Conservation (phyloP, 352 stramenopile species). For the Globisporangium abappressorium region DNA sequence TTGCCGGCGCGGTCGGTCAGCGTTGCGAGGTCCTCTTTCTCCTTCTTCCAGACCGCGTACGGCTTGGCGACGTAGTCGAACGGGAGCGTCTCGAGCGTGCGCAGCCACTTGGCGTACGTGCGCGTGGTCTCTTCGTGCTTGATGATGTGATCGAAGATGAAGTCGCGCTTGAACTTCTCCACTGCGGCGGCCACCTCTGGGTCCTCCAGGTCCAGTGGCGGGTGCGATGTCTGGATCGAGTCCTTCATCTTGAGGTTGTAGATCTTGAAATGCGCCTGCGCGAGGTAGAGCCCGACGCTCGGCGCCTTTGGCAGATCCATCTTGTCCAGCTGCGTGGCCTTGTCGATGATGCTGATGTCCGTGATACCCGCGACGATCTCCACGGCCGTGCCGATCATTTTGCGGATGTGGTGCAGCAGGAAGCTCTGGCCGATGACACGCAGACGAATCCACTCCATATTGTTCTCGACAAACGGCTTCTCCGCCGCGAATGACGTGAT, state of each 20-base stretch:
- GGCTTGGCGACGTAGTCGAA: constrained; percentile 66
- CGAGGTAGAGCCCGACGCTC: constrained; percentile 83
- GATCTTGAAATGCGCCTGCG: constrained; percentile 82
- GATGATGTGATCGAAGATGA: constrained; percentile 85
- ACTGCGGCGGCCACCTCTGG: constrained; percentile 41
- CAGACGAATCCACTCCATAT: constrained; percentile 95
- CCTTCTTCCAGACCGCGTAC: constrained; percentile 66
- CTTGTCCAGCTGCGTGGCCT: constrained; percentile 68
- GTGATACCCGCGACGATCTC: constrained; percentile 72
- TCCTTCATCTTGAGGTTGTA: constrained; percentile 82
- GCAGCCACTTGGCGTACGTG: constrained; percentile 82
- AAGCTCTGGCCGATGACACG: constrained; percentile 96
- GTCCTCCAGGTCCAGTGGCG: constrained; percentile 64
- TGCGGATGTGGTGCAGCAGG: constrained; percentile 97
- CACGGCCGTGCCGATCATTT: constrained; percentile 93
- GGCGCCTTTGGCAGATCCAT: constrained; percentile 87
- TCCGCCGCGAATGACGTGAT: constrained; percentile 91
- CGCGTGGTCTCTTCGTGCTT: constrained; percentile 69
- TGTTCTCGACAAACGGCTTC: constrained; percentile 79
- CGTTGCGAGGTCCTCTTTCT: constrained; percentile 62
- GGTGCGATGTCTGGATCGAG: constrained; percentile 62
- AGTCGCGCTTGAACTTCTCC: constrained; percentile 74
- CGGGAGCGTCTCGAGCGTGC: constrained; percentile 61
- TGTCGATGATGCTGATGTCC: constrained; percentile 43
- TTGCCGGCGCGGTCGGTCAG: constrained; percentile 38